Evolutionary conservation across 2,329 filamentous ascomycete species (phyloP).

Genomic region (Epichloe baconii): DNA sequence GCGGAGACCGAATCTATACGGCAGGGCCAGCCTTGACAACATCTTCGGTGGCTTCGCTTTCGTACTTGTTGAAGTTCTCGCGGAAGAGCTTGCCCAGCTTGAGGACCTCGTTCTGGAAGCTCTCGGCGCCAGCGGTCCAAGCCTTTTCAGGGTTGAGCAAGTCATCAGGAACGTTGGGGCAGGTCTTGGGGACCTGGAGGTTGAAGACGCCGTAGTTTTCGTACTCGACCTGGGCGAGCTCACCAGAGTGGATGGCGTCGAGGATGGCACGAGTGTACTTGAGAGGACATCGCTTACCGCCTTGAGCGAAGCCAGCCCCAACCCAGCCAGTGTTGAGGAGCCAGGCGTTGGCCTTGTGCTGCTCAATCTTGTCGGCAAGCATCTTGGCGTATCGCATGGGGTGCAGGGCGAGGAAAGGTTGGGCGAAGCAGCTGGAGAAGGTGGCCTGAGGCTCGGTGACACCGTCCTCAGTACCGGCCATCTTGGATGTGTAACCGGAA

Average conservation of each 20-base stretch:
- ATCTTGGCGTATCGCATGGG: constrained; percentile 98
- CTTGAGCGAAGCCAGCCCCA: constrained; percentile 78
- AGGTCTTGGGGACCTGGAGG: constrained; percentile 85
- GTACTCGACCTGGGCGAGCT: constrained; percentile 85
- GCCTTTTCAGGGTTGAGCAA: constrained; percentile 88
- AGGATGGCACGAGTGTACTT: constrained; percentile 99
- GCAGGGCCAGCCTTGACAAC: constrained; percentile 55
- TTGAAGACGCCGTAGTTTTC: constrained; percentile 97
- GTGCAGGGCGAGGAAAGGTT: constrained; percentile 97
- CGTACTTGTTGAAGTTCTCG: constrained; percentile 97
- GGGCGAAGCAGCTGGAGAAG: constrained; percentile 98
- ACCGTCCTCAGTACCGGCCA: constrained; percentile 97
- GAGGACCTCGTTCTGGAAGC: constrained; percentile 76
- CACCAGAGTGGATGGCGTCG: constrained; percentile 93
- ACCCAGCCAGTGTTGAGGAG: constrained; percentile 98
- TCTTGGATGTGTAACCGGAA: constrained; percentile 98
- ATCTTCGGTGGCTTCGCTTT: constrained; percentile 67
- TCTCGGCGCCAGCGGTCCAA: constrained; percentile 71
- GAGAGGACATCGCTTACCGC: constrained; percentile 91
- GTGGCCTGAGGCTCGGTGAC: constrained; percentile 95
- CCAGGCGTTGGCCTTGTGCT: constrained; percentile 95
- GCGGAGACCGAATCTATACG: constrained; percentile 14
- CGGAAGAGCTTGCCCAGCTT: constrained; percentile 85
- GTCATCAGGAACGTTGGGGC: constrained; percentile 78
- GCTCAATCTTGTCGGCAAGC: constrained; percentile 94